Conservation (phyloP, 179 eudicot species). For the Sideroxylon spinosum region DNA sequence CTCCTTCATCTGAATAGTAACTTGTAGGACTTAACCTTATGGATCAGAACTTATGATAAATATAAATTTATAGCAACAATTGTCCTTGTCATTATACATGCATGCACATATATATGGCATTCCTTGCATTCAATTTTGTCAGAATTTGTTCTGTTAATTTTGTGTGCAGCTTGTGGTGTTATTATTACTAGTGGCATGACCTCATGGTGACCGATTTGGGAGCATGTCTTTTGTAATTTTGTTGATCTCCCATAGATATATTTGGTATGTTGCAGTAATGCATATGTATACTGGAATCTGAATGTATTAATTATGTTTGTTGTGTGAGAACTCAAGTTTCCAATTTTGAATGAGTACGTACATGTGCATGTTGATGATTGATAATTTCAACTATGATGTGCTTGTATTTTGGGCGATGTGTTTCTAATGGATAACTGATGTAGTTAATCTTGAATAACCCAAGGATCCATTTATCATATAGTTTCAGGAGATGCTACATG, state of each 20-base stretch:
- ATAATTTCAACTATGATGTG: neutral
- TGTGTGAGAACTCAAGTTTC: too few relatives aligned
- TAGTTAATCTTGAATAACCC: neutral
- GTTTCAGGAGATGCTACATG: conserved; percentile 13
- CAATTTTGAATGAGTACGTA: too few relatives aligned
- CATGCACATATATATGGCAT: too few relatives aligned
- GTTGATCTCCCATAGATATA: neutral
- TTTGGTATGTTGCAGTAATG: neutral
- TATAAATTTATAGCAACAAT: neutral
- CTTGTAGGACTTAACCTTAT: neutral
- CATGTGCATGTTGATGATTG: neutral
- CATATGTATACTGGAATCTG: too few relatives aligned
- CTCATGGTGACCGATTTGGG: conserved; percentile 4
- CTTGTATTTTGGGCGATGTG: neutral
- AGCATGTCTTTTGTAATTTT: neutral
- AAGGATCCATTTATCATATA: conserved; percentile 5
- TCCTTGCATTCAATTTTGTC: neutral
- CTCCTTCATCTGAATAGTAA: too few relatives aligned
- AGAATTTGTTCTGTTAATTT: neutral
- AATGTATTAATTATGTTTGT: too few relatives aligned
- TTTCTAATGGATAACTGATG: neutral
- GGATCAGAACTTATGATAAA: neutral
- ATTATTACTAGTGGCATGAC: neutral
- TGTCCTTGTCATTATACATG: neutral
- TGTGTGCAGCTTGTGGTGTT: neutral